phyloP scores from a whole-genome alignment of 805 yeast genomes.

The Kodamaea neixiangensis region DNA sequence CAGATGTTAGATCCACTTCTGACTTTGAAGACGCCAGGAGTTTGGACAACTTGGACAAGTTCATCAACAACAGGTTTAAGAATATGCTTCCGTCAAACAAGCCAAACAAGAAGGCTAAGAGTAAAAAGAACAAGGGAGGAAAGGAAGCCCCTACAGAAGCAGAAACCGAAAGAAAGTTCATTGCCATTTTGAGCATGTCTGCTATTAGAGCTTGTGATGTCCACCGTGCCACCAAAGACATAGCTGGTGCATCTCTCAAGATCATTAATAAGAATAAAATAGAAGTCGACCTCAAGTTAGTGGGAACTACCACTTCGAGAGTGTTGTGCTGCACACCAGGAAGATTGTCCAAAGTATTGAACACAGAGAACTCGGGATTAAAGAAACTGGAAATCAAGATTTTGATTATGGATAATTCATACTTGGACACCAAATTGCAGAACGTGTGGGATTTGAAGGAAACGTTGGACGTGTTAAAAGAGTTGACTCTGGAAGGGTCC shows the following conservation, averaged over 20 bases:
- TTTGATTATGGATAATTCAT: constrained; percentile 60
- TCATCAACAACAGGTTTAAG: constrained; percentile 51
- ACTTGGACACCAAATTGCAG: constrained; percentile 61
- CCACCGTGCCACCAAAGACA: constrained; percentile 56
- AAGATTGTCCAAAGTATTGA: constrained; percentile 50
- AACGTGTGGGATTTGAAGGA: constrained; percentile 61
- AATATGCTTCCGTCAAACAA: constrained; percentile 44
- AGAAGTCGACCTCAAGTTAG: constrained; percentile 56
- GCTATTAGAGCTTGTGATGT: constrained; percentile 88
- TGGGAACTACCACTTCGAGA: constrained; percentile 47
- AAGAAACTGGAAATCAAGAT: constrained; percentile 47
- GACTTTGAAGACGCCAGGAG: constrained; percentile 55
- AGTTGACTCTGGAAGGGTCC: constrained; percentile 43
- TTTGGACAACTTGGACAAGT: constrained; percentile 56
- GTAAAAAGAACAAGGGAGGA: constrained; percentile 16
- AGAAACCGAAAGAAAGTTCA: constrained; percentile 40
- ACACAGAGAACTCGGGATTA: constrained; percentile 44
- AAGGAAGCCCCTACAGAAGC: constrained; percentile 9
- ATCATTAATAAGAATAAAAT: constrained; percentile 74
- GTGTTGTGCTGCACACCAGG: constrained; percentile 67
- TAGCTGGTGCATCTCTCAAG: constrained; percentile 61
- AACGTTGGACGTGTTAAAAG: constrained; percentile 42
- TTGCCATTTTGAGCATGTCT: constrained; percentile 65
- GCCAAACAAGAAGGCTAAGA: constrained; percentile 30
- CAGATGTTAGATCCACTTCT: constrained; percentile 61